phyloP scores from a whole-genome alignment of 306 rosid genomes.

The Fragaria iinumae region DNA sequence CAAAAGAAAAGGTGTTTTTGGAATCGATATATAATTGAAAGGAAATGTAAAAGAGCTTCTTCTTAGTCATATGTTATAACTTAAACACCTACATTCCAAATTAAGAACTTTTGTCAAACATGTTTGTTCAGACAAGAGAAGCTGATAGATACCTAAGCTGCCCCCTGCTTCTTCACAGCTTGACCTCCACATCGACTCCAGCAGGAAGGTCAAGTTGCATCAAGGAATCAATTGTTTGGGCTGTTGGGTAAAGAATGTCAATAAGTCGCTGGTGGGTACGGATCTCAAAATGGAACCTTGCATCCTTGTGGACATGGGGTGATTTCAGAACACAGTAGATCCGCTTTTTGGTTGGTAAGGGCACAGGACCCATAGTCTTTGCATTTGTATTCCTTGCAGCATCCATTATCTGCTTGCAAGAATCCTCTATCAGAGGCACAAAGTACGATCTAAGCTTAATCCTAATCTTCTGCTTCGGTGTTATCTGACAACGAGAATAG shows the following conservation, averaged over 20 bases:
- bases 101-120: neutral
- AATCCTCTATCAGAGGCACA: constrained; percentile 89
- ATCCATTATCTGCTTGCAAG: constrained; percentile 96
- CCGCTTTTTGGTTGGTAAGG: constrained; percentile 89
- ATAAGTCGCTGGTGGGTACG: constrained; percentile 98
- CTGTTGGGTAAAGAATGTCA: constrained; percentile 90
- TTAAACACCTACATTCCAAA: neutral
- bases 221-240: constrained; percentile 91
- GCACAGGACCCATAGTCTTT: constrained; percentile 98
- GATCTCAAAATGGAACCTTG: constrained; percentile 88
- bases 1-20: neutral
- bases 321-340: constrained; percentile 86
- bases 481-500: constrained; percentile 50
- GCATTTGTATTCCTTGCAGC: constrained; percentile 93
- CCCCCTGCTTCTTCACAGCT: constrained; percentile 50
- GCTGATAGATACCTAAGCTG: constrained; percentile 28
- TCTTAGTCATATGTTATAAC: neutral
- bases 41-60: neutral
- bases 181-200: constrained; percentile 98
- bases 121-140: neutral
- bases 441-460: constrained; percentile 95
- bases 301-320: constrained; percentile 91
- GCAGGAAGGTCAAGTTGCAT: constrained; percentile 98
- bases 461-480: constrained; percentile 93
- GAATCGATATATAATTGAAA: neutral